Percentiles rank a stretch among this genome's conserved stretches.
Conservation (phyloP, 768 basidiomycete genomes). For the Zangia roseola region DNA sequence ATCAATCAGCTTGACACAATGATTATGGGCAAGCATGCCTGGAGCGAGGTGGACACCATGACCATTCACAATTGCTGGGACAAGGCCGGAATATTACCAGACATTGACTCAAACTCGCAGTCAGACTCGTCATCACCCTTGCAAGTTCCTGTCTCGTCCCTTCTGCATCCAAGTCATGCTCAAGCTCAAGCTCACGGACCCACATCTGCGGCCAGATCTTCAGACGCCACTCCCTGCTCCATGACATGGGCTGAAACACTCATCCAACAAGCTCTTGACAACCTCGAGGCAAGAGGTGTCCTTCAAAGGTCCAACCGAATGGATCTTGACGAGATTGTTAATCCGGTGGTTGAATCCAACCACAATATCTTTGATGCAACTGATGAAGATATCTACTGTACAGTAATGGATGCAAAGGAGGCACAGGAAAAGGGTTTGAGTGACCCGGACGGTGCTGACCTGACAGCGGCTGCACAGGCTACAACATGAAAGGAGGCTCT, state of each 20-base stretch:
- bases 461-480: no score
- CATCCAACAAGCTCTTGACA: background rate
- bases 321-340: background rate
- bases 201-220: no score
- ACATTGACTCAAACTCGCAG: no score
- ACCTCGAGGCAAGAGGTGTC: background rate
- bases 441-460: no score
- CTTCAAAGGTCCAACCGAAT: background rate
- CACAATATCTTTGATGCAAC: no score
- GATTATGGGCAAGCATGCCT: background rate
- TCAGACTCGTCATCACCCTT: background rate
- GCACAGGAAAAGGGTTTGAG: no score
- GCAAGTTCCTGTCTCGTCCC: no score
- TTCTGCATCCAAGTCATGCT: no score
- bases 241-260: background rate
- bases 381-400: no score
- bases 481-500: no score
- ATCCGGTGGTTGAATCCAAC: background rate
- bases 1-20: constrained; percentile 6
- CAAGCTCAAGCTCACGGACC: no score
- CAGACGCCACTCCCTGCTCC: background rate
- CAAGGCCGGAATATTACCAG: background rate
- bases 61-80: constrained; percentile 1
- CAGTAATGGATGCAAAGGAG: no score
- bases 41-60: constrained; percentile 5